Conservation (phyloP, 2,329 filamentous ascomycete species). For the Boeremia exigua region DNA sequence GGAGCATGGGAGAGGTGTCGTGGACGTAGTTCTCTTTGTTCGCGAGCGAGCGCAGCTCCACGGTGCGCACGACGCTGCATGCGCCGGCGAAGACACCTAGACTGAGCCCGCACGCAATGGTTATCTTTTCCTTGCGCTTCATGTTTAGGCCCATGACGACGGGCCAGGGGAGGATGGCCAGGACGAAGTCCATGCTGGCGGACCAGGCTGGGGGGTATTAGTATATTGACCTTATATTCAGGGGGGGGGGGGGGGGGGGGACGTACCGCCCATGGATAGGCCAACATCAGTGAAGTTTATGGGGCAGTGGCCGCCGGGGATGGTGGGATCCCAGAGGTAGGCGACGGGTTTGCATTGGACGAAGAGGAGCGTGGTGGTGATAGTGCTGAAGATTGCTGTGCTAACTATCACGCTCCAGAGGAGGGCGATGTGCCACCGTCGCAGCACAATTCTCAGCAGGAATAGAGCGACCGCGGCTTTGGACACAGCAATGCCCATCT, state of each 20-base stretch:
- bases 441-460: slow-evolving; percentile 38
- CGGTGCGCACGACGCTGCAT: slow-evolving; percentile 41
- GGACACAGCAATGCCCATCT: slow-evolving; percentile 39
- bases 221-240: no score
- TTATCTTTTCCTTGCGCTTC: slow-evolving; percentile 45
- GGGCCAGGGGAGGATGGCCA: slow-evolving; percentile 45
- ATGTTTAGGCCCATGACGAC: slow-evolving; percentile 44
- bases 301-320: slow-evolving; percentile 33
- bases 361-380: slow-evolving; percentile 36
- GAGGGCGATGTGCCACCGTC: slow-evolving; percentile 35
- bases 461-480: slow-evolving; percentile 42
- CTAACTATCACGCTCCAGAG: slow-evolving; percentile 41
- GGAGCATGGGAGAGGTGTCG: slow-evolving; percentile 38
- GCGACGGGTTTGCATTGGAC: slow-evolving; percentile 36
- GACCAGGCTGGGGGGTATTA: slow-evolving; percentile 34
- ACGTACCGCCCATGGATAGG: slow-evolving; percentile 36
- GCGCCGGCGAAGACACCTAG: slow-evolving; percentile 42
- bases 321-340: slow-evolving; percentile 36
- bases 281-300: slow-evolving; percentile 37
- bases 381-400: slow-evolving; percentile 32
- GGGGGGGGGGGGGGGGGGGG: neutral
- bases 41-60: slow-evolving; percentile 36
- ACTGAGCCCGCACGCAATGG: slow-evolving; percentile 38
- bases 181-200: slow-evolving; percentile 43
- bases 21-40: slow-evolving; percentile 40